phyloP scores from a whole-genome alignment of 2,329 filamentous ascomycete species.

The Cladorrhinum sp. region DNA sequence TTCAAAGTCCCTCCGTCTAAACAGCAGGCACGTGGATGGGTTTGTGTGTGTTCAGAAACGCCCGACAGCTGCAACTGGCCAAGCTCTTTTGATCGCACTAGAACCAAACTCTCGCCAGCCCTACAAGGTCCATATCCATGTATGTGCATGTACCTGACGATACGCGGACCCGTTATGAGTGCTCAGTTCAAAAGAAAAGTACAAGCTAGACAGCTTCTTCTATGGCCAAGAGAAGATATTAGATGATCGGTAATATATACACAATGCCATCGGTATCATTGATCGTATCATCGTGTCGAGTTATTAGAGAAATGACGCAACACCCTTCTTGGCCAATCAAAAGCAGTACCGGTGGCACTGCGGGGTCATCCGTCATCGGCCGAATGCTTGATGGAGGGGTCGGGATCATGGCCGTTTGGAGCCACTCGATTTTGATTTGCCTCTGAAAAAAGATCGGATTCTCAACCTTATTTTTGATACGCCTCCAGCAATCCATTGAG shows the following conservation, averaged over 20 bases:
- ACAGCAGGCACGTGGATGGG: not conserved
- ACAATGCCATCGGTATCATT: not conserved
- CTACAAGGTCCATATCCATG: not conserved
- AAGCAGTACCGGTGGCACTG: not conserved
- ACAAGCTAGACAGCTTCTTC: not conserved
- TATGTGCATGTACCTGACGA: no score
- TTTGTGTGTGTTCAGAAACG: not conserved
- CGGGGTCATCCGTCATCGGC: conserved; percentile 21
- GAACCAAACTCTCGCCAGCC: not conserved
- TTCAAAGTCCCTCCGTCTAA: not conserved
- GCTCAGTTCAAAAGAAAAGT: no score
- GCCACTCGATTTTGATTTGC: not conserved
- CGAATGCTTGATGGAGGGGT: conserved; percentile 20
- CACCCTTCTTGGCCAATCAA: conserved; percentile 24
- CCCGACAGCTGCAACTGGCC: not conserved
- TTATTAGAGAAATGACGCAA: conserved; percentile 26
- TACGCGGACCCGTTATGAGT: no score
- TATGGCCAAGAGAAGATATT: not conserved
- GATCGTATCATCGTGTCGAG: not conserved
- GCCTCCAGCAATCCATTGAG: not conserved
- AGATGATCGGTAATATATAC: not conserved
- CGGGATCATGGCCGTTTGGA: not conserved
- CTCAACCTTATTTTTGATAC: not conserved
- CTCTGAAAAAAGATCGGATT: not conserved
- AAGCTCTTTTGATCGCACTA: not conserved